Conservation (phyloP, 2,329 filamentous ascomycete species). For the Phoma sp. region DNA sequence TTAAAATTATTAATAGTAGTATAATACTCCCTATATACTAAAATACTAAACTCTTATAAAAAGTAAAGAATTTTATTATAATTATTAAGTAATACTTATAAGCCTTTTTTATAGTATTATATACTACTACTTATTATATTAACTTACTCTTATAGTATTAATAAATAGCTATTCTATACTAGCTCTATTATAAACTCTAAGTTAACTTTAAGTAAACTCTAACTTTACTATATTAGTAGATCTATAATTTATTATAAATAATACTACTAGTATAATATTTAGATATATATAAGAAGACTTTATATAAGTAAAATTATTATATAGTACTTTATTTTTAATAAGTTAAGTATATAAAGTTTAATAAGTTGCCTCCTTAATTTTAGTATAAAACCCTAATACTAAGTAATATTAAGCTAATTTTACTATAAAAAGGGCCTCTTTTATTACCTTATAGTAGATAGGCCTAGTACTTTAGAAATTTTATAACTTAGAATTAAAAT, state of each 20-base stretch:
- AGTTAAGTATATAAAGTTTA: conserved; percentile 2
- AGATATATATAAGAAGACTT: background rate
- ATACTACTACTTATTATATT: conserved; percentile 1
- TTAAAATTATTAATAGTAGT: no score
- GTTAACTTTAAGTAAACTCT: conserved; percentile 4
- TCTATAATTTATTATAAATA: background rate
- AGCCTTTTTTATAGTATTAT: conserved; percentile 3
- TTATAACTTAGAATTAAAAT: no score
- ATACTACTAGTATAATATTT: background rate
- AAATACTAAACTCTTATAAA: no score
- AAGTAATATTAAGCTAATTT: conserved; percentile 1
- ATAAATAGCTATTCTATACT: conserved; percentile 2
- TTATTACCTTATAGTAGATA: conserved; percentile 1
- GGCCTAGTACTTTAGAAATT: no score
- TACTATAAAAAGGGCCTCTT: background rate
- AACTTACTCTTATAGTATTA: conserved; percentile 2
- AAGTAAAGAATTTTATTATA: no score
- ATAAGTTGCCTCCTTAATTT: background rate
- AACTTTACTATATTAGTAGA: background rate
- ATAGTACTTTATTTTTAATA: background rate
- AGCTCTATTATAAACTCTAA: conserved; percentile 4
- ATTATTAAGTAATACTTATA: conserved; percentile 3
- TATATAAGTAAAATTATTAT: background rate
- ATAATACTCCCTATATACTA: no score
- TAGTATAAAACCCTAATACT: background rate